phyloP scores from a whole-genome alignment of 768 basidiomycete species.

The Psilocybe subaeruginosa region DNA sequence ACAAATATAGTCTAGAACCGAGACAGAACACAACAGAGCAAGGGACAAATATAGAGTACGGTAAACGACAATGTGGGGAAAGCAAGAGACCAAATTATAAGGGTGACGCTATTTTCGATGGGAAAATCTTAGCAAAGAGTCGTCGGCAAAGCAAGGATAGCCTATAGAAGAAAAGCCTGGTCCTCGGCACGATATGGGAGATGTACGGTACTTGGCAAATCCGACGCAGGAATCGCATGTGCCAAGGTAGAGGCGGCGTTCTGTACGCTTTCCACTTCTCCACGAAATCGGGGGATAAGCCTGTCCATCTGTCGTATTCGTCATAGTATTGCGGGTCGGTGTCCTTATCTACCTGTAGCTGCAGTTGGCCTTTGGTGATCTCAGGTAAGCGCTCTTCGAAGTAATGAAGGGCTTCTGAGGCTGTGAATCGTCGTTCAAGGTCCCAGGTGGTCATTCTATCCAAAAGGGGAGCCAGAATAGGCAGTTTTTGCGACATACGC shows the following conservation, averaged over 20 bases:
- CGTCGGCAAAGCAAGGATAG: neutral
- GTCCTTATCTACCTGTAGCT: neutral
- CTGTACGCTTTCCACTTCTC: conserved; percentile 20
- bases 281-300: conserved; percentile 18
- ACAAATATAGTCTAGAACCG: no score
- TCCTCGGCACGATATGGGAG: neutral
- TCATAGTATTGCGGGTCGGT: neutral
- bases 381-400: conserved; percentile 17
- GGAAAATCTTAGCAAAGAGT: no score
- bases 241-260: conserved; percentile 16
- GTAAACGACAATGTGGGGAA: no score
- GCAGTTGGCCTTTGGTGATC: conserved; percentile 1
- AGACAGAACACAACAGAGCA: no score
- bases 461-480: conserved; percentile 30
- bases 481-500: conserved; percentile 25
- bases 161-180: neutral
- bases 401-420: conserved; percentile 27
- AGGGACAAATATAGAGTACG: no score
- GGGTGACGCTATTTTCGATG: no score
- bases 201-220: neutral
- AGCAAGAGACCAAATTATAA: no score
- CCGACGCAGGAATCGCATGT: conserved; percentile 2
- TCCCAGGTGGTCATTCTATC: conserved; percentile 30
- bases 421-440: conserved; percentile 25
- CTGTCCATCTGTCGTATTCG: conserved; percentile 19